phyloP scores from a whole-genome alignment of 495 filamentous ascomycete genomes.

The Aspergillus affinis region DNA sequence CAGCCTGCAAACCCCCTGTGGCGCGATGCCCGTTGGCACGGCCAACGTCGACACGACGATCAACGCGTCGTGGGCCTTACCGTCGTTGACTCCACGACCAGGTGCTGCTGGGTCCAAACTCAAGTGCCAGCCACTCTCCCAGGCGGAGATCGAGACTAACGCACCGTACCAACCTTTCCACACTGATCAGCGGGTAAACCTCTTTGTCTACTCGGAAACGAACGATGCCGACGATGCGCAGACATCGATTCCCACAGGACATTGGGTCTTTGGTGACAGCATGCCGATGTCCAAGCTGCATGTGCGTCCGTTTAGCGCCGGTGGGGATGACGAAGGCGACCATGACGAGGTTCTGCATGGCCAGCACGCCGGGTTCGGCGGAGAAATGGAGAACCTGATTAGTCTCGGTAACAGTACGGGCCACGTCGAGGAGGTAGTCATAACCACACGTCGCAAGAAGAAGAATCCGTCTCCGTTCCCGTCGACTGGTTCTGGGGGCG shows the following conservation, averaged over 20 bases:
- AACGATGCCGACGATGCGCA: constrained; percentile 20
- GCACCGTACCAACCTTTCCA: constrained; percentile 90
- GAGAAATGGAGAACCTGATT: constrained; percentile 53
- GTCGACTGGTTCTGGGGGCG: constrained; percentile 46
- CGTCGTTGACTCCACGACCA: constrained; percentile 34
- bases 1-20: constrained; percentile 34
- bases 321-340: constrained; percentile 56
- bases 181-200: constrained; percentile 73
- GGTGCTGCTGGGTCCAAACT: constrained; percentile 25
- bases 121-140: constrained; percentile 60
- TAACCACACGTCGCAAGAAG: constrained; percentile 73
- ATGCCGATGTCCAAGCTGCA: constrained; percentile 63
- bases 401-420: constrained; percentile 58
- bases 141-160: constrained; percentile 91
- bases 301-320: constrained; percentile 47
- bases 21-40: constrained; percentile 33
- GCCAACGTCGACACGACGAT: constrained; percentile 31
- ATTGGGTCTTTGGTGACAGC: constrained; percentile 72
- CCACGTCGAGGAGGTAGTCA: constrained; percentile 73
- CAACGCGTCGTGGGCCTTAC: constrained; percentile 35
- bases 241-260: constrained; percentile 29
- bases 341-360: constrained; percentile 47
- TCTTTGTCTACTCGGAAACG: constrained; percentile 57
- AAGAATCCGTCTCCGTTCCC: constrained; percentile 32
- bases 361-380: constrained; percentile 35